Evolutionary conservation across 352 stramenopile genomes (phyloP).

Genomic region (Globisporangium recalcitrans): DNA sequence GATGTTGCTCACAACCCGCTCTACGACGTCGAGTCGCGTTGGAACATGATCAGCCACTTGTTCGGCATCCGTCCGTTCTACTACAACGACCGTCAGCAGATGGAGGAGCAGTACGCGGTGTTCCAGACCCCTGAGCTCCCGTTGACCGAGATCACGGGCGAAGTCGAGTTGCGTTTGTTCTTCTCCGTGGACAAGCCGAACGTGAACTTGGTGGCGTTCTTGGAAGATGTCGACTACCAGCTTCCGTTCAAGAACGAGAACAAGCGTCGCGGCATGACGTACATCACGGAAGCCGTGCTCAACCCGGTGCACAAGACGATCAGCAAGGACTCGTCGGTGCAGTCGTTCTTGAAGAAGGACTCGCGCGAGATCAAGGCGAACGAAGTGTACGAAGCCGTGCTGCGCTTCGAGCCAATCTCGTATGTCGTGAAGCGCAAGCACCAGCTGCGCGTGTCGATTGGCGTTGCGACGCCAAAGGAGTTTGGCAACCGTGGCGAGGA

Average conservation of each 20-base stretch:
- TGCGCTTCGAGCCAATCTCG: conserved; percentile 70
- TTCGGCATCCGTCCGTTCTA: conserved; percentile 73
- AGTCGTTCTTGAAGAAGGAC: conserved; percentile 64
- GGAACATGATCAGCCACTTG: conserved; percentile 65
- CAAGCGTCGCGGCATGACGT: conserved; percentile 72
- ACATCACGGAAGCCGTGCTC: conserved; percentile 72
- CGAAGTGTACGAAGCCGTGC: conserved; percentile 72
- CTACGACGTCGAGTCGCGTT: conserved; percentile 57
- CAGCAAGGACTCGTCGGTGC: conserved; percentile 46
- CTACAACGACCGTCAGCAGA: conserved; percentile 62
- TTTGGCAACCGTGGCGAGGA: conserved; percentile 49
- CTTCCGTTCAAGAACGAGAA: conserved; percentile 74
- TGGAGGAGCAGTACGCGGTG: conserved; percentile 47
- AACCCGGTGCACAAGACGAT: conserved; percentile 69
- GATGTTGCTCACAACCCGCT: conserved; percentile 37
- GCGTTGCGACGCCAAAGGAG: conserved; percentile 44
- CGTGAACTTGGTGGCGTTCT: conserved; percentile 65
- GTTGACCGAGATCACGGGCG: conserved; percentile 64
- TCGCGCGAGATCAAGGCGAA: conserved; percentile 50
- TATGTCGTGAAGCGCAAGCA: conserved; percentile 77
- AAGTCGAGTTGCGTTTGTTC: conserved; percentile 69
- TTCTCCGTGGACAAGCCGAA: conserved; percentile 67
- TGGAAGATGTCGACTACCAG: conserved; percentile 76
- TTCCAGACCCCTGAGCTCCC: conserved; percentile 58
- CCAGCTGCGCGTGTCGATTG: conserved; percentile 69